phyloP scores from a whole-genome alignment of 345 rosid genomes.

The Aquilaria sinensis region DNA sequence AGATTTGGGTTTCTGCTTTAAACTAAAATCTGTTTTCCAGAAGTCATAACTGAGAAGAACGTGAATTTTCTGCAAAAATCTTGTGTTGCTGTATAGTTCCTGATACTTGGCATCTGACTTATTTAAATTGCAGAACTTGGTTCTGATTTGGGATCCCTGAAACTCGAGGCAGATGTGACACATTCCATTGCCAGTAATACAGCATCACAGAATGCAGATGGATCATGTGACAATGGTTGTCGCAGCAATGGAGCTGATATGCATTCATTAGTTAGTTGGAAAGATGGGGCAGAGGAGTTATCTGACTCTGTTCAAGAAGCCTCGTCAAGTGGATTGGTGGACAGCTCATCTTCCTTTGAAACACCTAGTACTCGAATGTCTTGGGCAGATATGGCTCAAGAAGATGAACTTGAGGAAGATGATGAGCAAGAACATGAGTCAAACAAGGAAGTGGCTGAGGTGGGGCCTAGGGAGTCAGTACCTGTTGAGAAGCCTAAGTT shows the following conservation, averaged over 20 bases:
- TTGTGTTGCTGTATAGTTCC: no score
- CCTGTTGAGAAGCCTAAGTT: background rate
- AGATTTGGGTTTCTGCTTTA: no score
- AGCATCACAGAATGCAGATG: constrained; percentile 12
- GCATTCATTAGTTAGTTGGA: constrained; percentile 40
- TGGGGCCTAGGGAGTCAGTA: constrained; percentile 18
- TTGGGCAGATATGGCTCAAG: constrained; percentile 97
- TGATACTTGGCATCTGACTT: background rate
- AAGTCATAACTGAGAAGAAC: no score
- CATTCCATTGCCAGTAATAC: constrained; percentile 6
- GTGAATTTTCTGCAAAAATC: no score
- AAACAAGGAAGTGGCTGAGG: constrained; percentile 26
- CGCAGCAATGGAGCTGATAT: constrained; percentile 37
- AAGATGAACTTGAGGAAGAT: constrained; percentile 75
- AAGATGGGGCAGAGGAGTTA: constrained; percentile 37
- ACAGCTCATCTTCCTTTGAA: constrained; percentile 17
- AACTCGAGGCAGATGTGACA: constrained; percentile 7
- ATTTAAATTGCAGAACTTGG: constrained; percentile 14
- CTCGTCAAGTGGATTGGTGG: constrained; percentile 6
- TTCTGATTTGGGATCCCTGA: constrained; percentile 12
- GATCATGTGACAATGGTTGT: constrained; percentile 17
- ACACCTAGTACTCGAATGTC: constrained; percentile 42
- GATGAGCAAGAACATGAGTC: constrained; percentile 24
- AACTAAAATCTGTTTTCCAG: no score
- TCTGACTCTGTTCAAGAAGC: constrained; percentile 33